Percentiles rank a stretch among this genome's conserved stretches.
Evolutionary conservation across 2,329 filamentous ascomycete species (phyloP).

Genomic region (Ceratocystis destructans): DNA sequence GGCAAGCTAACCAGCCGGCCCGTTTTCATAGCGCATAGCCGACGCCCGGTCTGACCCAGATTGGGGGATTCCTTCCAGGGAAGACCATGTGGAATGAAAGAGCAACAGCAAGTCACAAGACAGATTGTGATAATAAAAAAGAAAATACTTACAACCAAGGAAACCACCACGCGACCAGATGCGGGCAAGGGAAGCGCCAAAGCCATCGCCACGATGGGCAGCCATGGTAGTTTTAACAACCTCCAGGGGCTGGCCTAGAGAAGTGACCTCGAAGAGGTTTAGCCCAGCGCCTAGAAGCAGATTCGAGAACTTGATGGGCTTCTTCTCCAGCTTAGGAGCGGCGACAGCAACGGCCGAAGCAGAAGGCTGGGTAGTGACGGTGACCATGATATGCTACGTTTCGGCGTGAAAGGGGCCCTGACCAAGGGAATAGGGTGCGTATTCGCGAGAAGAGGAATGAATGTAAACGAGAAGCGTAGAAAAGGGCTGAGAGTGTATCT

Average conservation of each 20-base stretch:
- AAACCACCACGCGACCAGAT: conserved; percentile 91
- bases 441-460: conserved; percentile 43
- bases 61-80: background rate
- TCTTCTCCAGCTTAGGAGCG: conserved; percentile 69
- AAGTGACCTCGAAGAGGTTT: conserved; percentile 83
- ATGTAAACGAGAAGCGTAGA: conserved; percentile 12
- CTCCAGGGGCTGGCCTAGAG: conserved; percentile 69
- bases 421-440: conserved; percentile 95
- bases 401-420: conserved; percentile 58
- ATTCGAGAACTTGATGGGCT: conserved; percentile 99
- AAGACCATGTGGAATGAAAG: background rate
- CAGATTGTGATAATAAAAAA: background rate
- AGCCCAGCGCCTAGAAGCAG: conserved; percentile 83
- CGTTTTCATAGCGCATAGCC: background rate
- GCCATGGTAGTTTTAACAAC: conserved; percentile 99
- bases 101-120: background rate
- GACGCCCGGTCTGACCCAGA: background rate
- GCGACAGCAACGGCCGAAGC: conserved; percentile 39
- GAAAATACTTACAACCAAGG: conserved; percentile 65
- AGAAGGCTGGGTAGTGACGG: conserved; percentile 38
- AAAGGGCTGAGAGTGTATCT: conserved; percentile 1
- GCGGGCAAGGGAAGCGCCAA: conserved; percentile 64
- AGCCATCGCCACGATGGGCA: conserved; percentile 81
- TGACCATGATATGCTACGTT: conserved; percentile 48
- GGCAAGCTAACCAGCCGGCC: background rate